Evolutionary conservation across 2,329 filamentous ascomycete species (phyloP), one percentile per base, ranked within the genome.

Genomic region (Epichloe baconii): DNA sequence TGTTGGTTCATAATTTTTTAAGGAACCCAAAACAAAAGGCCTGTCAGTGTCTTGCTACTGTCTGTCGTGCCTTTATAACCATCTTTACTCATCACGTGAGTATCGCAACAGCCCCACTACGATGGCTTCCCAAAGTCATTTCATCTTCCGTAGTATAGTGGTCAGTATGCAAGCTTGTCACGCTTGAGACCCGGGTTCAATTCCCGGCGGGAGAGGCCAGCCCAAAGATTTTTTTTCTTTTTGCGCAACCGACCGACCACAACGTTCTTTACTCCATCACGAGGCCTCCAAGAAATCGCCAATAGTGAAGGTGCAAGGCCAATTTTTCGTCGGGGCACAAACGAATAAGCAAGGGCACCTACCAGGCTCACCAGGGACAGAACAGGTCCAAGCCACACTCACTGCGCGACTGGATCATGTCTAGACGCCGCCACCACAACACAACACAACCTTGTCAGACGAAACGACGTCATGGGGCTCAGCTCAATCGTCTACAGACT

Each of bases 151-250:
- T 48, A 48, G 47, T 48, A 48, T 48, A 48, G 47, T 48, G 47
- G 47, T 48, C 46, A 48, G 46, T 47, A 47, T 47, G 45, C 45
- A 38, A 47, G 45, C 45, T 48, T 48, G 47, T 48, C 47, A 42
- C 47, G 47, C 47, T 48, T 48, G 47, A 48, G 47, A 48, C 47
- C 47, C 47, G 38, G 47, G 47, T 48, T 48, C 47, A 48, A 48
- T 48, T 48, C 47, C 47, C 47, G 47, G 47, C 38, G 38, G 38
- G 47, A 49, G 47, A 48, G 47, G 5, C 5, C 7, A 3, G 23
- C 23, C 17, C 17, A 17, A 17, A 2, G 17, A 17, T 17, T 2
- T 1, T 17, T 2, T 19, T 2, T n/a, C n/a, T n/a, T 19, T 19
- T 41, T 10, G 12, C 3, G 19, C n/a, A 10, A 14, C 26, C 15